A percentile compares a stretch with the other conserved stretches of the same genome.
phyloP scores from a whole-genome alignment of 345 rosid species.

The Melastoma malabathricum region DNA sequence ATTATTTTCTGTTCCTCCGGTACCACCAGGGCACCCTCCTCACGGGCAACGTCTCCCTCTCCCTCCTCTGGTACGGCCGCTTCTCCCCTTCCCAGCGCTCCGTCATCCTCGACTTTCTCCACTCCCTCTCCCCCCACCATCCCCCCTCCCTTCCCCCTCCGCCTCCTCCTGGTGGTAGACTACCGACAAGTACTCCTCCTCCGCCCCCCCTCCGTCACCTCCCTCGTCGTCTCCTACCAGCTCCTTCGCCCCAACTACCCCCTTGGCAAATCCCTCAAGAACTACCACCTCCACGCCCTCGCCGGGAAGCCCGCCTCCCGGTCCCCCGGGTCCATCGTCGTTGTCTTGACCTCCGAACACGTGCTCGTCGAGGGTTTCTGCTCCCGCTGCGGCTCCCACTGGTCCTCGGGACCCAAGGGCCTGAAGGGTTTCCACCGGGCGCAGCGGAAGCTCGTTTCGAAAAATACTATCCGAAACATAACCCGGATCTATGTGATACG shows the following conservation, averaged over 20 bases:
- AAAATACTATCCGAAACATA: too few species aligned
- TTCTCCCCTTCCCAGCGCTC: constrained; percentile 62
- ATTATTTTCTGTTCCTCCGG: constrained; percentile 42
- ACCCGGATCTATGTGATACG: too few species aligned
- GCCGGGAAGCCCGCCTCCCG: constrained; percentile 28
- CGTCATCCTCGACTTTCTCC: constrained; percentile 60
- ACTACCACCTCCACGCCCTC: constrained; percentile 35
- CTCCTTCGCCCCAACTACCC: constrained; percentile 43
- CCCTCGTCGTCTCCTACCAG: constrained; percentile 43
- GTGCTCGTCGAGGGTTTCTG: constrained; percentile 75
- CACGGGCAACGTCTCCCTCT: constrained; percentile 49
- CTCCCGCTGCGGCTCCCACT: constrained; percentile 79
- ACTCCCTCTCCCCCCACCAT: constrained; percentile 25
- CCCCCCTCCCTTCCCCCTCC: constrained; percentile 35
- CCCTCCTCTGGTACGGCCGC: constrained; percentile 79
- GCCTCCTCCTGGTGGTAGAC: constrained; percentile 71
- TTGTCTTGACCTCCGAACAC: constrained; percentile 66
- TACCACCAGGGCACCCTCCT: constrained; percentile 56
- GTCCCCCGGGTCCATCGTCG: constrained; percentile 24
- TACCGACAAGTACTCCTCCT: constrained; percentile 55
- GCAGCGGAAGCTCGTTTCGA: too few species aligned
- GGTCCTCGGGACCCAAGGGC: constrained; percentile 12
- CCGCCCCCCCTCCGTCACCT: constrained; percentile 24
- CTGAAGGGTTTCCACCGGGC: too few species aligned
- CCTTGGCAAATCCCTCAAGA: constrained; percentile 45